Percentiles rank a stretch among this genome's conserved stretches.
Conservation (phyloP, 441 rosid species). For the Erodium trifolium region DNA sequence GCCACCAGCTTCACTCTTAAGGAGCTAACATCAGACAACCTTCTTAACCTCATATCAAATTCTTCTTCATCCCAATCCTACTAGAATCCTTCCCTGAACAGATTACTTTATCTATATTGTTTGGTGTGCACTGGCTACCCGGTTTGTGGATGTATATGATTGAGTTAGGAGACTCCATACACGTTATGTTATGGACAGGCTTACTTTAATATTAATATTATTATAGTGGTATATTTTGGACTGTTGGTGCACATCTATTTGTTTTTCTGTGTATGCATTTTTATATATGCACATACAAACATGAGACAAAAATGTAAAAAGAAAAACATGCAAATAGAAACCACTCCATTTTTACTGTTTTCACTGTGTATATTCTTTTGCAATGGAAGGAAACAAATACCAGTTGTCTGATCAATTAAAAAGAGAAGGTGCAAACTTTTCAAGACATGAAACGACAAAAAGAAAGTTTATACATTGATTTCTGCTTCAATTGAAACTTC, state of each 20-base stretch:
- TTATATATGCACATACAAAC: not conserved
- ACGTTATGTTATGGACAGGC: not conserved
- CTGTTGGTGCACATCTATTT: not conserved
- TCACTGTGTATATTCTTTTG: not conserved
- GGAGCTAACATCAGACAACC: not conserved
- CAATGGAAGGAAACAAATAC: not conserved
- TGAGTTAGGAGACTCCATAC: not conserved
- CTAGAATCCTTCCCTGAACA: not conserved
- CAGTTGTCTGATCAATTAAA: not conserved
- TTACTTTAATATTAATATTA: not conserved
- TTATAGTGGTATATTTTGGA: not conserved
- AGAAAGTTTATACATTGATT: not conserved
- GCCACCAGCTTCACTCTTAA: not conserved
- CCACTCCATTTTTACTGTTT: not conserved
- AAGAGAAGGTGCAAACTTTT: not conserved
- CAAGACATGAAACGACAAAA: not conserved
- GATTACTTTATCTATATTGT: not conserved
- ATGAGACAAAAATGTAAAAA: not conserved
- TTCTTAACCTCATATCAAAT: too few species aligned
- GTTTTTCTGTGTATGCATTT: not conserved
- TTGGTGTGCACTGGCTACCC: not conserved
- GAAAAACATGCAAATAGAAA: not conserved
- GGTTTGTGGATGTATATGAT: not conserved
- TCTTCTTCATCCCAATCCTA: too few species aligned
- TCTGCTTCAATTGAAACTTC: not conserved